These are phyloP conservation scores for Aegilops umbellulata DNA, from an alignment of 176 grass and related monocot genomes.

Conservation along the genomic window DNA sequence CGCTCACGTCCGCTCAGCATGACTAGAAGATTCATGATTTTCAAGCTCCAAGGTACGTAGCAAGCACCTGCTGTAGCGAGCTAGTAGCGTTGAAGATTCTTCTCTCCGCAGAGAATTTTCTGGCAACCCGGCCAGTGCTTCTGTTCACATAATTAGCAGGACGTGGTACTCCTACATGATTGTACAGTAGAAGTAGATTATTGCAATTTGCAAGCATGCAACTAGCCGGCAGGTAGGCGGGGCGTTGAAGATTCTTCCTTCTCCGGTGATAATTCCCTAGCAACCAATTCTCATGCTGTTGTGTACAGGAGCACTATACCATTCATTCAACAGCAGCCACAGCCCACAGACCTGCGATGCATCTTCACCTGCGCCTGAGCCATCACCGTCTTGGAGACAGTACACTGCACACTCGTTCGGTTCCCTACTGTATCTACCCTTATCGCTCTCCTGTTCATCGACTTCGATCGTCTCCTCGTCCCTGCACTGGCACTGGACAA, in stretches of 20 bases:
- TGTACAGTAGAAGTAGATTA: not conserved
- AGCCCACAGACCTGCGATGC: not conserved
- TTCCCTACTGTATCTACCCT: not conserved
- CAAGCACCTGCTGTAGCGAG: too few relatives aligned
- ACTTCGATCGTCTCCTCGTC: not conserved
- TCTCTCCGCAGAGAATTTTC: not conserved
- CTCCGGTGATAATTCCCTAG: not conserved
- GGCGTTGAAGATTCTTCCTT: not conserved
- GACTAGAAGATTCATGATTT: not conserved
- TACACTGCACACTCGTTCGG: not conserved
- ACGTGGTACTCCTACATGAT: not conserved
- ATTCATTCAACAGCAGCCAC: not conserved
- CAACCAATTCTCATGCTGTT: not conserved
- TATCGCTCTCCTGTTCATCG: conserved; percentile 13
- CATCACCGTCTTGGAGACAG: not conserved
- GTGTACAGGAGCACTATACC: not conserved
- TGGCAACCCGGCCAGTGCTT: not conserved
- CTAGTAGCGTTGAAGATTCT: not conserved
- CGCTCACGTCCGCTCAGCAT: not conserved
- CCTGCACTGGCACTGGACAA: not conserved
- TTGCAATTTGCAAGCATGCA: not conserved
- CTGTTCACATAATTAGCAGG: not conserved
- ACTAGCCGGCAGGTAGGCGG: not conserved
- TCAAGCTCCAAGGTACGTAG: not conserved
- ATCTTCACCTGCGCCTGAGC: not conserved